Percentiles rank a stretch among this genome's conserved stretches.
Conservation (phyloP, 1,284 basidiomycete genomes). For the Porodaedalea pini region DNA sequence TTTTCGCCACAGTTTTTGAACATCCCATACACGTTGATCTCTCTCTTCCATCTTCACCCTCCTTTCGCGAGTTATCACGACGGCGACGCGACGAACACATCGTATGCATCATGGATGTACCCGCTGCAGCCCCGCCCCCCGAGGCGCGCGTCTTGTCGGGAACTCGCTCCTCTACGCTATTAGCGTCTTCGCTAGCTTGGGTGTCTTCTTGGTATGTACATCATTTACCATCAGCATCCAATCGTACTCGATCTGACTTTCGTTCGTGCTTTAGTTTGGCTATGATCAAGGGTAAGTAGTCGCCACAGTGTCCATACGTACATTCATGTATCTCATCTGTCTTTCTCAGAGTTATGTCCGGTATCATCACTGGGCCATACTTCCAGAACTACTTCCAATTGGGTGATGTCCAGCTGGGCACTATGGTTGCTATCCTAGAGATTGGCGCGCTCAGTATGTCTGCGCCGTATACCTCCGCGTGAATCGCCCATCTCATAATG, state of each 20-base stretch:
- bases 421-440: constrained; percentile 91
- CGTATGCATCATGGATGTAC: constrained; percentile 46
- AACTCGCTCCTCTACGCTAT: constrained; percentile 79
- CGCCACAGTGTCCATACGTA: constrained; percentile 20
- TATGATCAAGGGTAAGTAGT: constrained; percentile 82
- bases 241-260: constrained; percentile 22
- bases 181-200: constrained; percentile 81
- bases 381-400: constrained; percentile 79
- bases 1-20: not conserved
- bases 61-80: not conserved
- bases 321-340: constrained; percentile 6
- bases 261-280: constrained; percentile 59
- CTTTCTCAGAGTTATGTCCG: constrained; percentile 73
- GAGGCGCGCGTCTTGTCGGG: constrained; percentile 57
- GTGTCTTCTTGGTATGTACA: constrained; percentile 76
- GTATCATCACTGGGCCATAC: constrained; percentile 91
- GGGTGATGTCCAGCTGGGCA: constrained; percentile 58
- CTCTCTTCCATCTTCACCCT: not conserved
- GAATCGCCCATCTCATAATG: constrained; percentile 13
- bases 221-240: constrained; percentile 23
- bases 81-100: constrained; percentile 6
- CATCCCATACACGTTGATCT: not conserved
- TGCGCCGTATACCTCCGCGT: not conserved
- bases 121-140: constrained; percentile 25
- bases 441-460: constrained; percentile 86